phyloP scores from a whole-genome alignment of 78 protist species.

The Mastigamoeba balamuthi region DNA sequence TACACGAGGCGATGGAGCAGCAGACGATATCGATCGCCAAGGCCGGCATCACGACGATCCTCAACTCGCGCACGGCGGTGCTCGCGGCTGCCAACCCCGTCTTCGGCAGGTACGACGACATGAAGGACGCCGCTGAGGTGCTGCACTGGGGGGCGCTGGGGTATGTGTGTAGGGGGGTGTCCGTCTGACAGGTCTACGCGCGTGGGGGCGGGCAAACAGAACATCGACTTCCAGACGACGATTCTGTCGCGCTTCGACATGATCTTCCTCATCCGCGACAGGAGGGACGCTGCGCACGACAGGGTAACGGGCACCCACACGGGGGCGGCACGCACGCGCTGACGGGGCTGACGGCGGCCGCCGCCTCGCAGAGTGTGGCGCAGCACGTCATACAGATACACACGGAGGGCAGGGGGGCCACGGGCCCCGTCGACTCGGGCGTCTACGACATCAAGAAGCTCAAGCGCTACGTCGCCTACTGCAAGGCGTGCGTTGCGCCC shows the following conservation, averaged over 20 bases:
- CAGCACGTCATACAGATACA: slow-evolving; percentile 41
- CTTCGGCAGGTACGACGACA: slow-evolving; percentile 91
- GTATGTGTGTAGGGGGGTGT: too few relatives aligned
- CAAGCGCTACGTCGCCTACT: slow-evolving; percentile 68
- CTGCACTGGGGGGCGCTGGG: not conserved
- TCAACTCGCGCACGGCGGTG: slow-evolving; percentile 96
- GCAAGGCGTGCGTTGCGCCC: slow-evolving; percentile 5
- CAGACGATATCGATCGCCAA: slow-evolving; percentile 98
- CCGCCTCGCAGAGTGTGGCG: slow-evolving; percentile 24
- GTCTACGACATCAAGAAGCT: not conserved
- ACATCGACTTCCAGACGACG: slow-evolving; percentile 88
- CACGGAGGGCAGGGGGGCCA: not conserved
- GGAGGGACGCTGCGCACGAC: slow-evolving; percentile 60
- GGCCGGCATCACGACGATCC: slow-evolving; percentile 98
- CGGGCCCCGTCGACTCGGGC: not conserved
- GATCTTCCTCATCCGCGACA: slow-evolving; percentile 93
- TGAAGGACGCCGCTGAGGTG: slow-evolving; percentile 59
- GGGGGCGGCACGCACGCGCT: too few relatives aligned
- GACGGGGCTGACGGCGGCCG: too few relatives aligned
- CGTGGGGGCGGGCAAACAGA: slow-evolving; percentile 15
- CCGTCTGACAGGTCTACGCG: not conserved
- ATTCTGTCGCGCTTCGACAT: slow-evolving; percentile 98
- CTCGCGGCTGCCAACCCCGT: slow-evolving; percentile 99
- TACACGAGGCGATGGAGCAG: slow-evolving; percentile 99
- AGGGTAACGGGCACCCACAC: slow-evolving; percentile 12